Base-by-base conservation (phyloP, 2,329 filamentous ascomycete genomes). In the Macrophomina phaseolina region DNA sequence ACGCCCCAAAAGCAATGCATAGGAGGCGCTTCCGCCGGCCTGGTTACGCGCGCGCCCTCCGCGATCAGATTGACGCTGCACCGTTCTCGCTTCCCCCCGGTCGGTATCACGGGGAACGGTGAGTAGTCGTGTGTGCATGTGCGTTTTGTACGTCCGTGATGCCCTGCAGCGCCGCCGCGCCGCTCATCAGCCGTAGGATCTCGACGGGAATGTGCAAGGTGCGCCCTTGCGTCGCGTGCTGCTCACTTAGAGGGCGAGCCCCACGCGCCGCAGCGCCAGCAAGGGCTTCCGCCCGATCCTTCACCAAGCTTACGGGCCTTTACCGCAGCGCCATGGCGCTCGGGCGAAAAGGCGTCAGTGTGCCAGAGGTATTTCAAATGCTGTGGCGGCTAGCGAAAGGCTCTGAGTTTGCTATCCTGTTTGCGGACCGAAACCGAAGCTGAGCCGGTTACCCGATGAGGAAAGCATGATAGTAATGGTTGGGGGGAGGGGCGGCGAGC, bases 401-500 rank as follows among this genome's bases (percentile, higher is more conserved):
- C 18, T 52, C 4, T 53, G 32, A 30, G 34, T 52, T 45, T 52
- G 61, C 61, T 8, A 32, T 53, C 48, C 61, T 53, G 61, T 46
- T 64, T 64, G 61, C 61, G 61, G 61, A 64, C 61, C 61, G 48
- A 64, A 53, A 64, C 61, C 46, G 46, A 51, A 51, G 61, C 48
- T 64, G 61, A 52, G 48, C 14, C 61, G 61, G 8, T 3, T 5
- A 48, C 48, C 61, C 48, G 48, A 64, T 42, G 8, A 14, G 60
- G 48, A 64, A 40, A n/a, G 12, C 16, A 61, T 49, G 42, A 30
- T 34, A 12, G 23, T 23, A 23, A 23, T 23, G 23, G 23, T 23
- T 2, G 23, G 23, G 12, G 51, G 28, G 46, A 34, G 38, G n/a
- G 23, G 53, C 14, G 14, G 14, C 5, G 51, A 34, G 42, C 58